Percentiles rank a stretch among this genome's conserved stretches.
Conservation (phyloP, 164 flowering plant species). For the Liriodendron chinense region DNA sequence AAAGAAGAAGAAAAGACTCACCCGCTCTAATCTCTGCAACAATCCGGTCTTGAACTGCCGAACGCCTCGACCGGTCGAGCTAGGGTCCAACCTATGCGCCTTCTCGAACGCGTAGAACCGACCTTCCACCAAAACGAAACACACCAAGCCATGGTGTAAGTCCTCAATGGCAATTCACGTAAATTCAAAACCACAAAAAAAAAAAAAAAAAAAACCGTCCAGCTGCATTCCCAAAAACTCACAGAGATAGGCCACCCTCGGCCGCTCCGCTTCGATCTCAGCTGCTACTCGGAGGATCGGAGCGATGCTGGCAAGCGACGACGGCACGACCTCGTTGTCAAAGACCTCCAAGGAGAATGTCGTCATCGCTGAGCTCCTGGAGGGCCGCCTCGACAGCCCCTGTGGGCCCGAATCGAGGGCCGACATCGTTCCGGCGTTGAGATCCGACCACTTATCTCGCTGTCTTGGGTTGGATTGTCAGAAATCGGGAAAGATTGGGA, state of each 20-base stretch:
- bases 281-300: slow-evolving; percentile 90
- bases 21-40: slow-evolving; percentile 82
- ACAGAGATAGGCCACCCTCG: slow-evolving; percentile 95
- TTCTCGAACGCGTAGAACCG: slow-evolving; percentile 96
- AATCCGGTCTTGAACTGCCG: slow-evolving; percentile 88
- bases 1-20: slow-evolving; percentile 19
- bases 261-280: slow-evolving; percentile 79
- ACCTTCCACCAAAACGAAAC: slow-evolving; percentile 39
- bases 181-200: not conserved
- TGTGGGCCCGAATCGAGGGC: slow-evolving; percentile 36
- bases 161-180: not conserved
- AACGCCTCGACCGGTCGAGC: slow-evolving; percentile 91
- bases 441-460: not conserved
- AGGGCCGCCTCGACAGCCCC: slow-evolving; percentile 66
- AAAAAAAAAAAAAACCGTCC: not conserved
- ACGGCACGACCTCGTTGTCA: slow-evolving; percentile 92
- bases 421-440: slow-evolving; percentile 12
- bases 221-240: slow-evolving; percentile 10
- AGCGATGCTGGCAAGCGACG: slow-evolving; percentile 75
- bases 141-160: not conserved
- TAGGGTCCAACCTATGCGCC: slow-evolving; percentile 85
- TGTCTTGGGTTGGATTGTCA: not conserved
- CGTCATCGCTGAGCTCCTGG: slow-evolving; percentile 79
- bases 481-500: not conserved
- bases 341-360: slow-evolving; percentile 83